Base-by-base conservation (phyloP, 2,329 filamentous ascomycete species). In the Ascochyta viciae-villosae region DNA sequence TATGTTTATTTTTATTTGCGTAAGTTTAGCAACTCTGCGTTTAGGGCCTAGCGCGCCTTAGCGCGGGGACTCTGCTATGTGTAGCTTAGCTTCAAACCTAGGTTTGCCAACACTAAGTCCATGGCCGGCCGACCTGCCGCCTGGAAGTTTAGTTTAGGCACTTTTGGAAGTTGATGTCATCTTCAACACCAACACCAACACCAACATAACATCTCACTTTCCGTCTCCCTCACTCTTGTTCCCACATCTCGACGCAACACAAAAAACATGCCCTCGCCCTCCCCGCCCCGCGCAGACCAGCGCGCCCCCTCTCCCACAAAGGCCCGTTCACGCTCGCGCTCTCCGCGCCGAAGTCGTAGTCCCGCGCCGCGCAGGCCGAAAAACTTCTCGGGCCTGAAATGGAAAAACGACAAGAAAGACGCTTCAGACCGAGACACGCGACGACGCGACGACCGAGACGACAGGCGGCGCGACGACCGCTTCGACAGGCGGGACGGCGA, bases 331-430 rank as follows among this genome's bases (percentile, higher is more conserved):
- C 64, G 71, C 46, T 72, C 72, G 1, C 71, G 67, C 54, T 70
- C 69, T 0, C 70, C 68, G 1, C 62, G 70, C 50, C 65, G 66
- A 41, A 70, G 69, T 53, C 54, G 48, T 44, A 49, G 48, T 24
- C 48, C 54, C 19, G 60, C 61, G 8, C 53, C 64, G 9, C 64
- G 63, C 60, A 68, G 62, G 51, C 63, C 67, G 29, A 74, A 73
- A 74, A 78, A 71, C 61, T 78, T 76, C 53, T 81, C 82, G 4
- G 83, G 84, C 9, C 85, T 87, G 63, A 81, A 81, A 62, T 87
- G 82, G 79, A 88, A 87, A 64, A 83, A 73, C 54, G 60, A 66
- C 41, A 65, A 64, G 23, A 56, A 57, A 22, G 58, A 63, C 3
- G 66, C 70, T 54, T 72, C 77, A 54, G 67, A 69, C 52, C 72